phyloP scores from a whole-genome alignment of 1,284 basidiomycete genomes.

The Meira nashicola region DNA sequence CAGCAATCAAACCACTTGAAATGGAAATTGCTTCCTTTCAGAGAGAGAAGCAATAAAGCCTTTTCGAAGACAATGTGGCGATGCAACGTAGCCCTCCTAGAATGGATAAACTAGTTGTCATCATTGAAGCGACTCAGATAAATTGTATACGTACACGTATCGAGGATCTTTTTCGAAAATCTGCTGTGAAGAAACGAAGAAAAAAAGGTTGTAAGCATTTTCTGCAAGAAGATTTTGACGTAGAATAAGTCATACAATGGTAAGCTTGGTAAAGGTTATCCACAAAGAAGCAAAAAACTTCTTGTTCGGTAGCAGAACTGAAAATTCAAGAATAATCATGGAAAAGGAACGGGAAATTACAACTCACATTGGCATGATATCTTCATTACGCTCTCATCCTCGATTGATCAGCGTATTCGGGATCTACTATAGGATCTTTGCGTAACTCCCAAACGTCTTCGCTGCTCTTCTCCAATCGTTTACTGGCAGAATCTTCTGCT shows the following conservation, averaged over 20 bases:
- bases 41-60: no score
- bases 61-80: no score
- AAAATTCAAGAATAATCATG: not conserved
- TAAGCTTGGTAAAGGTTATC: slow-evolving; percentile 8
- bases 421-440: slow-evolving; percentile 10
- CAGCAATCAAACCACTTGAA: no score
- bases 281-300: slow-evolving; percentile 11
- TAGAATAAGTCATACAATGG: slow-evolving; percentile 4
- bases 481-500: slow-evolving; percentile 82
- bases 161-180: not conserved
- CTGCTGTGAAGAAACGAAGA: not conserved
- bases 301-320: slow-evolving; percentile 10
- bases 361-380: not conserved
- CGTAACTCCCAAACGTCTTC: slow-evolving; percentile 82
- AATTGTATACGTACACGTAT: not conserved
- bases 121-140: not conserved
- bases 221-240: not conserved
- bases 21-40: no score
- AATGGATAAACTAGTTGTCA: slow-evolving; percentile 13
- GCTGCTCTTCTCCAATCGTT: slow-evolving; percentile 68
- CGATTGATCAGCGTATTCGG: not conserved
- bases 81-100: slow-evolving; percentile 7
- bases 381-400: not conserved
- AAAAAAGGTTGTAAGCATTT: not conserved
- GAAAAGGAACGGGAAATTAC: not conserved